Percentiles rank a stretch among this genome's conserved stretches.
Evolutionary conservation across 2,329 filamentous ascomycete species (phyloP).

Genomic region (Claviceps africana): DNA sequence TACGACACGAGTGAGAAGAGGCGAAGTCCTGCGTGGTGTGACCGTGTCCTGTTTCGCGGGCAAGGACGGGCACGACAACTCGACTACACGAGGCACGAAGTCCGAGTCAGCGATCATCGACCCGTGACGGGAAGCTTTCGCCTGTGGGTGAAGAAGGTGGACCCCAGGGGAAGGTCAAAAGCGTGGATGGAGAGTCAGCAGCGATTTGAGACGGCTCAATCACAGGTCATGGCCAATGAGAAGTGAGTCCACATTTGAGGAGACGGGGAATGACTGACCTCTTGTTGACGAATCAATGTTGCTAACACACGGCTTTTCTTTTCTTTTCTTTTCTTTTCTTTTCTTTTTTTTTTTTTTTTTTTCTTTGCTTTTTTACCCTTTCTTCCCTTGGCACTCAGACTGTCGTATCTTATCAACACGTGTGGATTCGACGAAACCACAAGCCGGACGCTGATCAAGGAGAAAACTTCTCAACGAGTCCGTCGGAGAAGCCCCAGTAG

Average conservation of each 20-base stretch:
- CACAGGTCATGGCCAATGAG: slow-evolving; percentile 53
- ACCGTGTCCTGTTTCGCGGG: slow-evolving; percentile 77
- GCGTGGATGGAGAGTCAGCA: slow-evolving; percentile 63
- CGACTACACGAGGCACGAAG: slow-evolving; percentile 80
- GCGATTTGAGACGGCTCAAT: slow-evolving; percentile 59
- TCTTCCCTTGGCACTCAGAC: slow-evolving; percentile 17
- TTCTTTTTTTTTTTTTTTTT: too few species aligned
- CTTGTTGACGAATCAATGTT: not conserved
- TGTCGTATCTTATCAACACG: slow-evolving; percentile 35
- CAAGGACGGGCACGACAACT: slow-evolving; percentile 70
- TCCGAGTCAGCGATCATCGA: slow-evolving; percentile 80
- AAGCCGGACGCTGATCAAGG: slow-evolving; percentile 31
- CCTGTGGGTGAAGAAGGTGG: slow-evolving; percentile 72
- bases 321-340: not conserved
- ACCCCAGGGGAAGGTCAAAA: slow-evolving; percentile 47
- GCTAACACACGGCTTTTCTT: not conserved
- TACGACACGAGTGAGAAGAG: slow-evolving; percentile 95
- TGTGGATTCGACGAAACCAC: slow-evolving; percentile 42
- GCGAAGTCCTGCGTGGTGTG: slow-evolving; percentile 89
- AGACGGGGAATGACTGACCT: not conserved
- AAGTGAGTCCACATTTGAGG: slow-evolving; percentile 44
- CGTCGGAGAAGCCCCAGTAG: slow-evolving; percentile 16
- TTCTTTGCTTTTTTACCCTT: too few species aligned
- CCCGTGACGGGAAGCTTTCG: slow-evolving; percentile 79
- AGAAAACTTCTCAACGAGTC: slow-evolving; percentile 19